Percentiles rank a stretch among this genome's conserved stretches.
Conservation (phyloP, 139 green algal genomes). For the Nannochloris sp. region DNA sequence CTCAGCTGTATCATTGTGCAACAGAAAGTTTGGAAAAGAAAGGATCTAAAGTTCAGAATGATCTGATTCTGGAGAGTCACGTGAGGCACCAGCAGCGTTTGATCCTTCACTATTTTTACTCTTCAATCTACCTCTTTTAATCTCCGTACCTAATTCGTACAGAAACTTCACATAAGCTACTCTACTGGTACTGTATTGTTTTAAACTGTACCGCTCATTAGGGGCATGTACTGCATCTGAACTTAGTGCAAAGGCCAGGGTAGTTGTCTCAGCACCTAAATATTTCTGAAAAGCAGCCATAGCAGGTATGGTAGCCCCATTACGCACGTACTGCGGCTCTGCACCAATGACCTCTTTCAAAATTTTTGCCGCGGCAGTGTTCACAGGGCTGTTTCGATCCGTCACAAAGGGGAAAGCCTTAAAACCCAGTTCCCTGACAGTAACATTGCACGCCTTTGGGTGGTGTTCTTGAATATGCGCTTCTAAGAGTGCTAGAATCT, state of each 20-base stretch:
- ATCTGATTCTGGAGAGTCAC: no score
- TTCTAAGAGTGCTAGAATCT: constrained; percentile 14
- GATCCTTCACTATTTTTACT: no score
- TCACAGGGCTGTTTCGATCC: not conserved
- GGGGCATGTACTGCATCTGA: constrained; percentile 47
- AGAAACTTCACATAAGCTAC: constrained; percentile 2
- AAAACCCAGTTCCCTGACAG: constrained; percentile 41
- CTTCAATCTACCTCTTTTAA: not conserved
- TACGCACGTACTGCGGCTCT: constrained; percentile 17
- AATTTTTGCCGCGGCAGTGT: not conserved
- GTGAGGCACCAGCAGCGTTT: no score
- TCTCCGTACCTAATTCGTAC: constrained; percentile 2
- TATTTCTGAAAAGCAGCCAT: constrained; percentile 40
- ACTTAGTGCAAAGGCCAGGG: constrained; percentile 57
- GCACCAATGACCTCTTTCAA: constrained; percentile 24
- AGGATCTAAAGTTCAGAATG: constrained; percentile 24
- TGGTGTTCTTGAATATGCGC: constrained; percentile 21
- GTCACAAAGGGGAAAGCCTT: constrained; percentile 31
- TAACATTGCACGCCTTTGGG: constrained; percentile 32
- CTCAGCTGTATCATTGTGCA: no score
- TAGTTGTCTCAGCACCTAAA: constrained; percentile 34
- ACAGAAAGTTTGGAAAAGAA: no score
- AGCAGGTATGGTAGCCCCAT: constrained; percentile 56
- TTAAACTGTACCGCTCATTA: constrained; percentile 33
- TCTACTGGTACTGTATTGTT: not conserved